A percentile compares a stretch with the other conserved stretches of the same genome.
Conservation (phyloP, 2,329 filamentous ascomycete species). For the Rhynchosporium secalis region DNA sequence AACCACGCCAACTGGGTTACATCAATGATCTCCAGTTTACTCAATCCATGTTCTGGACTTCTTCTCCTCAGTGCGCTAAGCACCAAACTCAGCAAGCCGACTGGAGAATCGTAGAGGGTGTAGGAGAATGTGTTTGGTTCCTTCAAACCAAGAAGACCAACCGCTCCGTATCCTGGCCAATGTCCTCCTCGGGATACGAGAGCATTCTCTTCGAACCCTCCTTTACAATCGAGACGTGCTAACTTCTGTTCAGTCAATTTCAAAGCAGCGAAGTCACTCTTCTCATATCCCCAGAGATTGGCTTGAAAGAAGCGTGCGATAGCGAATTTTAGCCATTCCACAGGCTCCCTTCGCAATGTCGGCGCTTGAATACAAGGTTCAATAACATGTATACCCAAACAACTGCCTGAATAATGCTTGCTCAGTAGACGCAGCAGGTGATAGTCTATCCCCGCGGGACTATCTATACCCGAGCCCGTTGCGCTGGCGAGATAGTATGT, state of each 20-base stretch:
- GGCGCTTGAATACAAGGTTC: conserved; percentile 56
- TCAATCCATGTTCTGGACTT: conserved; percentile 45
- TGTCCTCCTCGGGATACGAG: conserved; percentile 12
- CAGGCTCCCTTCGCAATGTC: conserved; percentile 44
- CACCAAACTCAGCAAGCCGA: conserved; percentile 56
- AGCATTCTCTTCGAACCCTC: conserved; percentile 9
- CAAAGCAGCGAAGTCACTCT: conserved; percentile 51
- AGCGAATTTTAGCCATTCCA: conserved; percentile 57
- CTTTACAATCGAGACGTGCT: neutral
- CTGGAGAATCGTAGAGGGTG: conserved; percentile 62
- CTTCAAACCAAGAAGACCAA: conserved; percentile 29
- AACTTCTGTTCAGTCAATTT: neutral
- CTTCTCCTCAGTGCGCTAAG: conserved; percentile 49
- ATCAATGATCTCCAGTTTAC: conserved; percentile 56
- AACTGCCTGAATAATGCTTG: conserved; percentile 49
- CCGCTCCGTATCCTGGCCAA: conserved; percentile 18
- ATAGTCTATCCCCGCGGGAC: conserved; percentile 53
- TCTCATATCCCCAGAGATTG: conserved; percentile 56
- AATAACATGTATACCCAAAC: conserved; percentile 61
- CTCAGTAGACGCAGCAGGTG: conserved; percentile 51
- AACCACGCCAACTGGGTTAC: conserved; percentile 65
- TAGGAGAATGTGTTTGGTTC: conserved; percentile 51
- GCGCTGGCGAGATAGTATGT: conserved; percentile 57
- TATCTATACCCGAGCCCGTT: conserved; percentile 48
- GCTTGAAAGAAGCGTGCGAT: conserved; percentile 51